Base-by-base conservation (phyloP, 352 stramenopile genomes). In the Globisporangium barbulae region DNA sequence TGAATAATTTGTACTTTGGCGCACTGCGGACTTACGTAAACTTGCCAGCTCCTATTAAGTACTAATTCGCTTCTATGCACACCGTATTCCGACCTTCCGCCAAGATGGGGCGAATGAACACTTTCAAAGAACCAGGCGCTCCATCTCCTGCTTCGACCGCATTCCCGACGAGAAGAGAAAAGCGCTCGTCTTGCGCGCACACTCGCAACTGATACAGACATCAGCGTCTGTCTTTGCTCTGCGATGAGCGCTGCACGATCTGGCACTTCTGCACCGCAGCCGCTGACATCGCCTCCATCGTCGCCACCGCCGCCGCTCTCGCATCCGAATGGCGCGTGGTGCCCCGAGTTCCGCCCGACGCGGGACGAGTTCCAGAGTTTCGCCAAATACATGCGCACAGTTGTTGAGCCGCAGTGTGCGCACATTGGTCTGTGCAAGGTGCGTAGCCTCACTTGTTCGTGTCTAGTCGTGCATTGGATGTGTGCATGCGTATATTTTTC, bases 381-480 rank as follows among this genome's bases (percentile, higher is more conserved):
- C 63, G 69, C 81, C 22, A 78, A 71, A 15, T 97, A 97, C 69
- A 85, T 97, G 41, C 83, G 85, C 53, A 83, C 76, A 21, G 82
- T 96, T 19, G 80, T 97, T 22, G 84, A 95, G 68, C 85, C 79
- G 17, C 74, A 92, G 61, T 94, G 79, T 48, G 73, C 79, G 33
- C 67, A 70, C 59, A 82, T 96, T 37, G 89, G 91, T 61, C 84
- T 97, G 22, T 97, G 93, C 75, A 98, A 97, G 81, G 85, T 98
- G 55, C 53, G 42, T 21, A 17, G n/a, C 10, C 2, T 4, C 5
- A 41, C 10, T 3, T 25, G 10, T 28, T 8, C n/a, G 48, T 37
- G 49, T 37, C 22, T 54, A 31, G 25, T 2, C 6, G 3, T 13
- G 22, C 25, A 33, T 37, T 48, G 41, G 12, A 41, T 41, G 35